A percentile compares a stretch with the other conserved stretches of the same genome.
Evolutionary conservation across 352 stramenopile genomes (phyloP).

Genomic region (Phytophthora sansomeana): DNA sequence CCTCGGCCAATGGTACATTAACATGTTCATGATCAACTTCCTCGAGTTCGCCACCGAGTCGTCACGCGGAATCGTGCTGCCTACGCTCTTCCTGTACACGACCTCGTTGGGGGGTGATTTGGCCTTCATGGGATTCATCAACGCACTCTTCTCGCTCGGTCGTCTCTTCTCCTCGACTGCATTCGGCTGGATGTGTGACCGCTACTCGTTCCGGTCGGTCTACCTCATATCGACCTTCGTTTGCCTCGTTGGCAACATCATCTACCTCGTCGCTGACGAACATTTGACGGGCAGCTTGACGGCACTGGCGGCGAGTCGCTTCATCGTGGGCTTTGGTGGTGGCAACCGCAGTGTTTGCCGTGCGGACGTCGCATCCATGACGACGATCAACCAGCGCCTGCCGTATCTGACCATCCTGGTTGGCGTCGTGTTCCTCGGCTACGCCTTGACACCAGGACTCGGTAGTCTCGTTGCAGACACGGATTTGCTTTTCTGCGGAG

Average conservation of each 20-base stretch:
- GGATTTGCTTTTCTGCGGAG: constrained; percentile 53
- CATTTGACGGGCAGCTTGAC: constrained; percentile 64
- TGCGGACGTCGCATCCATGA: constrained; percentile 74
- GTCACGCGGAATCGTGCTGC: constrained; percentile 71
- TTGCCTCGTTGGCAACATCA: constrained; percentile 73
- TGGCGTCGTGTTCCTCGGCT: constrained; percentile 77
- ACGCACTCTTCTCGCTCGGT: constrained; percentile 75
- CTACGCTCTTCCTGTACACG: constrained; percentile 85
- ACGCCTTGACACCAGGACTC: constrained; percentile 69
- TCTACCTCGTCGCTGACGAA: constrained; percentile 72
- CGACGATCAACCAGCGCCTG: constrained; percentile 72
- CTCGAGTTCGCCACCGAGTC: constrained; percentile 82
- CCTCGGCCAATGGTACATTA: constrained; percentile 61
- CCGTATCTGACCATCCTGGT: constrained; percentile 78
- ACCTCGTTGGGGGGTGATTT: constrained; percentile 75
- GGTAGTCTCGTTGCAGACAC: constrained; percentile 63
- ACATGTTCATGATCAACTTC: constrained; percentile 86
- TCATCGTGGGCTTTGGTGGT: constrained; percentile 76
- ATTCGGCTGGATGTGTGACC: constrained; percentile 86
- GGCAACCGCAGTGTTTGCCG: constrained; percentile 80
- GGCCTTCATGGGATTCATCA: constrained; percentile 79
- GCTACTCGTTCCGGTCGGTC: constrained; percentile 79
- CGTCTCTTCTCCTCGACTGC: constrained; percentile 75
- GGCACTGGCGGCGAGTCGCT: constrained; percentile 62
- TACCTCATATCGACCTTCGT: constrained; percentile 80